Base-by-base conservation (phyloP, 1,284 basidiomycete species). In the Porogramme epimiltina region DNA sequence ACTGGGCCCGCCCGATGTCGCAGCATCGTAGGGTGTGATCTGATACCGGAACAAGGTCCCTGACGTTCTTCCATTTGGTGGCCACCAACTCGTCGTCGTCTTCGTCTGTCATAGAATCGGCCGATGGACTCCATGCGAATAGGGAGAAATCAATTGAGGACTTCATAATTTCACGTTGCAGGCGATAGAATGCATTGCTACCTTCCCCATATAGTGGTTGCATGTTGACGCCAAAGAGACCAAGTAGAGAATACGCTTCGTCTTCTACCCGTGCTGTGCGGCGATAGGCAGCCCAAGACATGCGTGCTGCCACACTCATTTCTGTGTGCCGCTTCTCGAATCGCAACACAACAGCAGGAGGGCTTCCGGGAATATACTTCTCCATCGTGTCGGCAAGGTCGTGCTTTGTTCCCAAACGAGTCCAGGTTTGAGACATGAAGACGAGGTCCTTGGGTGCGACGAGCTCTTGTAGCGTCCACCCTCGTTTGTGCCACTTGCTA, bases 401-500 rank as follows among this genome's bases (percentile, higher is more conserved):
- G 5, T 23, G 22, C 26, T 49, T 47, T 8, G 54, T 45, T 9
- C 54, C 54, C 11, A 55, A 18, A 16, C 28, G 18, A 13, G 38
- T 44, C 54, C 54, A 55, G 28, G 28, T 18, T 11, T 13, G 28
- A 26, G 49, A 47, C 16, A 51, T 24, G 43, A 55, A 55, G 31
- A 48, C 34, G 20, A 55, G 38, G 8, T 19, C 19, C 16, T 40
- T 34, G 3, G 54, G 49, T 4, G 54, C 54, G 13, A 55, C 10
- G n/a, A 55, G 54, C 43, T 55, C 49, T 41, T 51, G 54, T 18
- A 55, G 38, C 18, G 53, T 55, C 53, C 53, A 55, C 28, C 53
- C 53, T 13, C 53, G 48, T 20, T 22, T 22, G 42, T 47, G 46
- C 54, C 54, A 55, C 46, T 43, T 33, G 46, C 53, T 55, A n/a